A percentile compares a stretch with the other conserved stretches of the same genome.
Evolutionary conservation across 768 basidiomycete species (phyloP).

Genomic region (Boletus patriciae): DNA sequence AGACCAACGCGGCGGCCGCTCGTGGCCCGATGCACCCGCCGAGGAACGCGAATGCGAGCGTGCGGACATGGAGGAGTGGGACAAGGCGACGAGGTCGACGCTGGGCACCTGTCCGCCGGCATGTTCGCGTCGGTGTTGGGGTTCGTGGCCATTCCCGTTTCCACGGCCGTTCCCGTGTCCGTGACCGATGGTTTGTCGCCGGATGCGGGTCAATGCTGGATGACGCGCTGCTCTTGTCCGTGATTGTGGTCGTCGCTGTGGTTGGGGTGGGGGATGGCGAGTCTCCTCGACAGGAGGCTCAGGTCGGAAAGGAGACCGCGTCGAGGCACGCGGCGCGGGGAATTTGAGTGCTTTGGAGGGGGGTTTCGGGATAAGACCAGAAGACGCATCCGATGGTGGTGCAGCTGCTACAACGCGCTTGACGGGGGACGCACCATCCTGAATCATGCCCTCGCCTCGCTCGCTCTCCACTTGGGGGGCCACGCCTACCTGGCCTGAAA

Average conservation of each 20-base stretch:
- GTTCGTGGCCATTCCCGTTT: not conserved
- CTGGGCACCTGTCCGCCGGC: conserved; percentile 10
- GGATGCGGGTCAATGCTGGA: conserved; percentile 12
- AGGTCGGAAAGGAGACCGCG: conserved; percentile 20
- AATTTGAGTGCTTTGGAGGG: conserved; percentile 8
- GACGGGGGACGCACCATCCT: not conserved
- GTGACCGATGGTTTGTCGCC: conserved; percentile 17
- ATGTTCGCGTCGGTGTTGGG: not conserved
- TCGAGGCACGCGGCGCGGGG: conserved; percentile 19
- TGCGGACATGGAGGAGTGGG: conserved; percentile 11
- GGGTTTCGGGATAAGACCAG: not conserved
- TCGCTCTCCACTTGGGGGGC: not conserved
- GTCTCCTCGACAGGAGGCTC: not conserved
- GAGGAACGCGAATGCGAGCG: conserved; percentile 16
- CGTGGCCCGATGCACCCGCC: not conserved
- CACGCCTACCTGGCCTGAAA: not conserved
- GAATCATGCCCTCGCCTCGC: not conserved
- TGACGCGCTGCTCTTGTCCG: conserved; percentile 5
- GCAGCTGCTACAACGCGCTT: conserved; percentile 1
- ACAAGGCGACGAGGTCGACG: conserved; percentile 24
- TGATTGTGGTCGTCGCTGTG: not conserved
- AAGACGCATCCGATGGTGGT: not conserved
- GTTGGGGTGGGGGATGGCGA: not conserved
- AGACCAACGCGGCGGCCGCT: conserved; percentile 16
- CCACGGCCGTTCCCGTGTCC: not conserved